Percentiles rank a stretch among this genome's conserved stretches.
Conservation (phyloP, 768 basidiomycete genomes). For the Thelephora ganbajun region DNA sequence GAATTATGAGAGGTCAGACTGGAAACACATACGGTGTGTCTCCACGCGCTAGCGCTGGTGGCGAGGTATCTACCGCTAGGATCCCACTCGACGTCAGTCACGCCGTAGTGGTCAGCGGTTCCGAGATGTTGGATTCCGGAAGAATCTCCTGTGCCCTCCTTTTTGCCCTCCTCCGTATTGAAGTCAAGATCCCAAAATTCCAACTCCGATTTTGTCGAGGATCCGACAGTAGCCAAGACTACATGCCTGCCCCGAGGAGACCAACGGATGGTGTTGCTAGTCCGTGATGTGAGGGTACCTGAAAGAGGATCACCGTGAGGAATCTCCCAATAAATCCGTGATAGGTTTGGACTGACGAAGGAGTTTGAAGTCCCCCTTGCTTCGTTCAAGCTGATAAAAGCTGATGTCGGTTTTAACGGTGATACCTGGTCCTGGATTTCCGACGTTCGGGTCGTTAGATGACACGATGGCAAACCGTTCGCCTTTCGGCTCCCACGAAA, state of each 20-base stretch:
- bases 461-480: slow-evolving; percentile 94
- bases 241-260: slow-evolving; percentile 93
- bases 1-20: not conserved
- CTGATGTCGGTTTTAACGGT: slow-evolving; percentile 94
- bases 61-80: slow-evolving; percentile 89
- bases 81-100: slow-evolving; percentile 98
- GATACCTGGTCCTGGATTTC: slow-evolving; percentile 77
- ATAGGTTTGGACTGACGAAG: slow-evolving; percentile 41
- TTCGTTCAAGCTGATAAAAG: slow-evolving; percentile 89
- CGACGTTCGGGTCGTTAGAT: slow-evolving; percentile 85
- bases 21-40: slow-evolving; percentile 58
- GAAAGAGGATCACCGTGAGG: slow-evolving; percentile 3
- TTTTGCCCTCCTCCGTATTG: slow-evolving; percentile 42
- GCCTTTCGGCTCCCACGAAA: slow-evolving; percentile 98
- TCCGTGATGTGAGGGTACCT: slow-evolving; percentile 71
- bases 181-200: slow-evolving; percentile 99
- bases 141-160: slow-evolving; percentile 72
- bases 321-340: slow-evolving; percentile 3
- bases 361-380: slow-evolving; percentile 88
- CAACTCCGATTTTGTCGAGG: slow-evolving; percentile 88
- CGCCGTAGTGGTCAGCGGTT: slow-evolving; percentile 87
- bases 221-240: slow-evolving; percentile 91
- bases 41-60: slow-evolving; percentile 91
- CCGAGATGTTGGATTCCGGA: slow-evolving; percentile 75
- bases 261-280: slow-evolving; percentile 92